phyloP scores from a whole-genome alignment of 371 early-diverging fungal species.

The Zychaea mexicana region DNA sequence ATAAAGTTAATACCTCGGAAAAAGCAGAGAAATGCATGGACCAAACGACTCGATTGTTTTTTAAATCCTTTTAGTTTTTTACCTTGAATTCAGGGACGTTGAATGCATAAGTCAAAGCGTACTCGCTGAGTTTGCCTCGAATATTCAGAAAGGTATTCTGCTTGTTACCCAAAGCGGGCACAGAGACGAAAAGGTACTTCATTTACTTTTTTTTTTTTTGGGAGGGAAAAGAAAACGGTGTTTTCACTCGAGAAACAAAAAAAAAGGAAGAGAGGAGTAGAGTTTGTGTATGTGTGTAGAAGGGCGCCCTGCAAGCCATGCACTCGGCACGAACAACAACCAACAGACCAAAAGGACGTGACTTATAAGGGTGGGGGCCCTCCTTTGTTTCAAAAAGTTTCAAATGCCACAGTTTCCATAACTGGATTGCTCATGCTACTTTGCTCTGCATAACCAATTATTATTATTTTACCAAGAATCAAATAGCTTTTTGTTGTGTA shows the following conservation, averaged over 20 bases:
- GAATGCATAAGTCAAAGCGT: constrained; percentile 42
- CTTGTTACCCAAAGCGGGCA: constrained; percentile 51
- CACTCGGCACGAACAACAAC: neutral
- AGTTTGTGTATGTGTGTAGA: neutral
- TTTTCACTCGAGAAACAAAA: neutral
- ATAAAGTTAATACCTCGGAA: neutral
- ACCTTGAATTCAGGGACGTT: constrained; percentile 62
- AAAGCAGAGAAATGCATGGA: neutral
- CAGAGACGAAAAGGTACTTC: constrained; percentile 54
- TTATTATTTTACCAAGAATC: too few species aligned
- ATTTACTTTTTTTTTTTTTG: constrained; percentile 15
- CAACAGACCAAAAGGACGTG: neutral
- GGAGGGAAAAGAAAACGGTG: neutral
- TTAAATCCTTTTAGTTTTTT: too few species aligned
- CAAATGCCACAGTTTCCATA: neutral
- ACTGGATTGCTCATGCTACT: too few species aligned
- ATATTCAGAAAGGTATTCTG: constrained; percentile 48
- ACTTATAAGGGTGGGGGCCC: neutral
- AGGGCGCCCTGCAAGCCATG: neutral
- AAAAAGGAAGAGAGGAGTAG: neutral
- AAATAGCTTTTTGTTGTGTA: too few species aligned
- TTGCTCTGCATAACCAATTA: too few species aligned
- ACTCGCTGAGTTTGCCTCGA: constrained; percentile 41
- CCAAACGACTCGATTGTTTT: neutral
- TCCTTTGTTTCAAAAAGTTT: constrained; percentile 5